Conservation (phyloP, 2,329 filamentous ascomycete genomes). For the Myriosclerotinia scirpicola region DNA sequence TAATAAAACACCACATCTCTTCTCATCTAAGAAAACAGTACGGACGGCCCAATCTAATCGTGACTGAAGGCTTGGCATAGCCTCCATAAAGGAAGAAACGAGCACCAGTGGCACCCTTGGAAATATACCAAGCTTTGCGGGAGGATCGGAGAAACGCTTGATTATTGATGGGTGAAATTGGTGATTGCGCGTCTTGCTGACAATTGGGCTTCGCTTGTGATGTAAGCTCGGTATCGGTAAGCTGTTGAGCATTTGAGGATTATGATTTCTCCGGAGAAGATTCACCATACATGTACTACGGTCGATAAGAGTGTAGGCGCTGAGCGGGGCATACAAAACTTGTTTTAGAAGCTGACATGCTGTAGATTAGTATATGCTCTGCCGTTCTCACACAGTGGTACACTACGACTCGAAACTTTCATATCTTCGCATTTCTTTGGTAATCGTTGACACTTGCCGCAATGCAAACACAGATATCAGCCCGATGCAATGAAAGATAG, state of each 20-base stretch:
- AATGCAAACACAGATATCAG: too few relatives aligned
- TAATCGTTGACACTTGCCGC: background rate
- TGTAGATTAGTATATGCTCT: background rate
- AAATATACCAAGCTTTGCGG: slow-evolving; percentile 8
- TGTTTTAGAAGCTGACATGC: background rate
- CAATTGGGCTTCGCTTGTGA: background rate
- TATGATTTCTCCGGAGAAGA: background rate
- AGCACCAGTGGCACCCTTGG: background rate
- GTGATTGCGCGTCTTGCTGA: slow-evolving; percentile 11
- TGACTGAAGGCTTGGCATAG: background rate
- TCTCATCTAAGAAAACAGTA: background rate
- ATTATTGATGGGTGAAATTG: background rate
- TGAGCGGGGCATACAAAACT: background rate
- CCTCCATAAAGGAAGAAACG: slow-evolving; percentile 4
- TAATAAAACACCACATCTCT: background rate
- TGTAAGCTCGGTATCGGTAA: background rate
- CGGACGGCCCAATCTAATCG: background rate
- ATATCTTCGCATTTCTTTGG: background rate
- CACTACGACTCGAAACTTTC: background rate
- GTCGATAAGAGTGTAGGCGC: background rate
- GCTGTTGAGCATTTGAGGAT: background rate
- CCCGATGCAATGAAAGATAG: background rate
- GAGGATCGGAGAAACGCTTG: background rate
- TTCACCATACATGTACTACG: background rate
- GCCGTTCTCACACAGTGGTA: background rate